Evolutionary conservation across 495 filamentous ascomycete genomes (phyloP).

Genomic region (Tuber brumale): DNA sequence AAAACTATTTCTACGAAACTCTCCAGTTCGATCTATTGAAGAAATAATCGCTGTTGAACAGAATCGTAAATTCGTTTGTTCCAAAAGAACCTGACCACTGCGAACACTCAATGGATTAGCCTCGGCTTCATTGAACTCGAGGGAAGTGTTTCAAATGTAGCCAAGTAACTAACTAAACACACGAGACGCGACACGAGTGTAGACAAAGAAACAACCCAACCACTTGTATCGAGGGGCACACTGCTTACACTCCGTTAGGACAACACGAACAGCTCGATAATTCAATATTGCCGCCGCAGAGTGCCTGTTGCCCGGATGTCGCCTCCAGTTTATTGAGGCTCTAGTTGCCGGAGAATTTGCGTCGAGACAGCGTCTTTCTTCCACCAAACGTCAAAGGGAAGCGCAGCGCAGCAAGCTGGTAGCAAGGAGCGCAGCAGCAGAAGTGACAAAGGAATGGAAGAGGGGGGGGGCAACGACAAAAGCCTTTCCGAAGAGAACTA

Average conservation of each 20-base stretch:
- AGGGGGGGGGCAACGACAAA: conserved; percentile 21
- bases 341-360: conserved; percentile 18
- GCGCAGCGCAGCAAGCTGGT: conserved; percentile 26
- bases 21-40: conserved; percentile 18
- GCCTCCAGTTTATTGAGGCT: conserved; percentile 17
- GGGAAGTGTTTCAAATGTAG: conserved; percentile 13
- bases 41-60: conserved; percentile 9
- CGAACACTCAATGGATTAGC: background rate
- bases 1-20: conserved; percentile 11
- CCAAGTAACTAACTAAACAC: conserved; percentile 21
- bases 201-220: conserved; percentile 4
- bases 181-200: conserved; percentile 1
- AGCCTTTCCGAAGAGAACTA: conserved; percentile 14
- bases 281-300: conserved; percentile 6
- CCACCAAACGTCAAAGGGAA: conserved; percentile 26
- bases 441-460: conserved; percentile 27
- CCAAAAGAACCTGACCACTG: background rate
- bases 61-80: conserved; percentile 23
- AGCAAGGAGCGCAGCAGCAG: conserved; percentile 18
- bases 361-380: conserved; percentile 36
- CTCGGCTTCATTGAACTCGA: background rate
- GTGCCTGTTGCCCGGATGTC: conserved; percentile 18
- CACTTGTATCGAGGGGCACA: background rate
- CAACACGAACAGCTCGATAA: conserved; percentile 9
- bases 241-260: conserved; percentile 22